These are phyloP conservation scores for Thielaviopsis ethacetica DNA, from an alignment of 2,329 filamentous ascomycete species.

Conservation along the genomic window DNA sequence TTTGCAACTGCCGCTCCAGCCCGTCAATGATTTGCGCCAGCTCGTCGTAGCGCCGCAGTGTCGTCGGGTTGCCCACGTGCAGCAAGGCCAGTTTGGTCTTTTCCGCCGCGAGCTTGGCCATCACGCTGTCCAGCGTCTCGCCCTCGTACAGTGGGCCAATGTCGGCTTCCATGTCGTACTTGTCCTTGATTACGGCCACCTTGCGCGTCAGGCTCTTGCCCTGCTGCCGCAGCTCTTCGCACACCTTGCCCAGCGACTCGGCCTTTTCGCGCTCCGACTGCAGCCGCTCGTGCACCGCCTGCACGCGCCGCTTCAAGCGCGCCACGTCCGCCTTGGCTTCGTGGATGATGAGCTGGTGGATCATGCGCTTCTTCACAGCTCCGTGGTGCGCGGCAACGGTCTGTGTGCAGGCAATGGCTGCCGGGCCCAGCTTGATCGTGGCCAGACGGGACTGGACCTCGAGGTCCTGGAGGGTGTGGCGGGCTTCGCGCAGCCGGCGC, in stretches of 20 bases:
- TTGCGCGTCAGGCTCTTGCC: constrained; percentile 19
- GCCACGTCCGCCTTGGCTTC: constrained; percentile 73
- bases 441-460: constrained; percentile 2
- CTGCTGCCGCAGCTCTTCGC: constrained; percentile 21
- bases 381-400: constrained; percentile 5
- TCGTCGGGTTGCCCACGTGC: constrained; percentile 57
- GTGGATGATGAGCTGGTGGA: constrained; percentile 45
- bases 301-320: constrained; percentile 49
- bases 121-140: constrained; percentile 46
- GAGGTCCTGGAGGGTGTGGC: constrained; percentile 38
- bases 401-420: neutral
- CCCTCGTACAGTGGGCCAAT: constrained; percentile 28
- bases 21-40: constrained; percentile 54
- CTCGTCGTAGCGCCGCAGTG: constrained; percentile 62
- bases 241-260: constrained; percentile 23
- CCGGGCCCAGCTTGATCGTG: neutral
- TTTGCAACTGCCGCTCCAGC: constrained; percentile 39
- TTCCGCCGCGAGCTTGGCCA: constrained; percentile 58
- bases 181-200: constrained; percentile 17
- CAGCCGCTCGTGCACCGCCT: constrained; percentile 37
- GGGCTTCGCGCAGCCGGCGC: constrained; percentile 36
- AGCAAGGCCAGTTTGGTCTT: constrained; percentile 64
- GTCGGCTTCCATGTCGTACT: constrained; percentile 22
- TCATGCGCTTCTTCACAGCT: constrained; percentile 3
- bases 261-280: constrained; percentile 26